phyloP scores from a whole-genome alignment of 495 filamentous ascomycete species.

The Aspergillus asperescens region DNA sequence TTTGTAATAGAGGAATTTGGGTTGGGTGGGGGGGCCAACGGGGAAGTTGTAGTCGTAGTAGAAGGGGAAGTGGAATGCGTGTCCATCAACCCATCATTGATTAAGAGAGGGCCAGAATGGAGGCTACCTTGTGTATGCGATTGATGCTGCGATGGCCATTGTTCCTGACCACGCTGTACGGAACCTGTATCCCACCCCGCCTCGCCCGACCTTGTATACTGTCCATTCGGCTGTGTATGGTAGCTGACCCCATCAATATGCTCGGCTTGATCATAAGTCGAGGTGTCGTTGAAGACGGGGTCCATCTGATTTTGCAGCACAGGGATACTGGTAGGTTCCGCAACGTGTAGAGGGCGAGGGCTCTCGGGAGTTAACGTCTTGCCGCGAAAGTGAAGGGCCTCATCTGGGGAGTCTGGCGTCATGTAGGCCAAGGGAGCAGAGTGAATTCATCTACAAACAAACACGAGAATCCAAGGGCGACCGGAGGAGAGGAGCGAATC shows the following conservation, averaged over 20 bases:
- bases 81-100: slow-evolving; percentile 15
- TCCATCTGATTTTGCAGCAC: slow-evolving; percentile 70
- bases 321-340: slow-evolving; percentile 64
- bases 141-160: slow-evolving; percentile 11
- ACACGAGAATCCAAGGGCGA: slow-evolving; percentile 9
- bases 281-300: slow-evolving; percentile 63
- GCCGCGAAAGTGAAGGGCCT: slow-evolving; percentile 61
- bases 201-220: slow-evolving; percentile 18
- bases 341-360: slow-evolving; percentile 63
- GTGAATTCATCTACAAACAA: slow-evolving; percentile 42
- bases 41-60: slow-evolving; percentile 19
- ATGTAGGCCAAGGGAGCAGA: slow-evolving; percentile 44
- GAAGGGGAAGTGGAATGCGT: slow-evolving; percentile 20
- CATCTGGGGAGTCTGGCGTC: slow-evolving; percentile 58
- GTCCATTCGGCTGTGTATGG: slow-evolving; percentile 20
- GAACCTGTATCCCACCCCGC: slow-evolving; percentile 22
- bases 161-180: slow-evolving; percentile 21
- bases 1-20: slow-evolving; percentile 6
- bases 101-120: slow-evolving; percentile 17
- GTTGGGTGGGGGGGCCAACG: slow-evolving; percentile 7
- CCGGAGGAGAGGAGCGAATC: slow-evolving; percentile 12
- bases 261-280: slow-evolving; percentile 43
- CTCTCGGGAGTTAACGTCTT: slow-evolving; percentile 68
- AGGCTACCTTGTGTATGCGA: slow-evolving; percentile 26
- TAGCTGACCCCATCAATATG: slow-evolving; percentile 8